phyloP scores from a whole-genome alignment of 257 asterid species.

The Solanum stenotomum region DNA sequence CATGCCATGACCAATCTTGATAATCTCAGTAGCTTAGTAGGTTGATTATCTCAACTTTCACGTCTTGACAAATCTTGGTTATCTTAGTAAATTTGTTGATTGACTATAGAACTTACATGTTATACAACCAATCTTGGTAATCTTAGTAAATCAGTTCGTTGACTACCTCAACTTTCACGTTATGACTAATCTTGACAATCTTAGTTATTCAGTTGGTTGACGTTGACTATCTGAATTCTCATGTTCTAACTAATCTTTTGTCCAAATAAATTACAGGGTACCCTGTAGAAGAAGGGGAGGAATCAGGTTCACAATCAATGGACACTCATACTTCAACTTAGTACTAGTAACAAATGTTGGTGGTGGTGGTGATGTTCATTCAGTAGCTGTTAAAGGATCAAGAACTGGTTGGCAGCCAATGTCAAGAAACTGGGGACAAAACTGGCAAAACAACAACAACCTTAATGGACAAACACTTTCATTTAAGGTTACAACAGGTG shows the following conservation, averaged over 20 bases:
- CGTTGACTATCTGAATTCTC: not conserved
- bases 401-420: slow-evolving; percentile 68
- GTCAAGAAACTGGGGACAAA: slow-evolving; percentile 94
- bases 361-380: slow-evolving; percentile 78
- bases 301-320: slow-evolving; percentile 79
- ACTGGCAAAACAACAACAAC: slow-evolving; percentile 71
- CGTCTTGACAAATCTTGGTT: too few relatives aligned
- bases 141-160: accelerated
- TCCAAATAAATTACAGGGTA: slow-evolving; percentile 37
- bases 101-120: too few relatives aligned
- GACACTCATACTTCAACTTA: slow-evolving; percentile 82
- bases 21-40: not conserved
- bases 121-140: not conserved
- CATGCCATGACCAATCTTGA: too few relatives aligned
- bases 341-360: slow-evolving; percentile 80
- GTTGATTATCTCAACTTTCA: not conserved
- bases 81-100: too few relatives aligned
- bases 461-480: slow-evolving; percentile 83
- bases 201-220: too few relatives aligned
- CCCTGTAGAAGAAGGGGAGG: slow-evolving; percentile 79
- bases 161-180: accelerated
- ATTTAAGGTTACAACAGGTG: slow-evolving; percentile 74
- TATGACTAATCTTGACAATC: not conserved
- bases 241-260: not conserved
- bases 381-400: slow-evolving; percentile 71